Conservation (phyloP, 495 filamentous ascomycete species). For the Chlorociboria aeruginascens region DNA sequence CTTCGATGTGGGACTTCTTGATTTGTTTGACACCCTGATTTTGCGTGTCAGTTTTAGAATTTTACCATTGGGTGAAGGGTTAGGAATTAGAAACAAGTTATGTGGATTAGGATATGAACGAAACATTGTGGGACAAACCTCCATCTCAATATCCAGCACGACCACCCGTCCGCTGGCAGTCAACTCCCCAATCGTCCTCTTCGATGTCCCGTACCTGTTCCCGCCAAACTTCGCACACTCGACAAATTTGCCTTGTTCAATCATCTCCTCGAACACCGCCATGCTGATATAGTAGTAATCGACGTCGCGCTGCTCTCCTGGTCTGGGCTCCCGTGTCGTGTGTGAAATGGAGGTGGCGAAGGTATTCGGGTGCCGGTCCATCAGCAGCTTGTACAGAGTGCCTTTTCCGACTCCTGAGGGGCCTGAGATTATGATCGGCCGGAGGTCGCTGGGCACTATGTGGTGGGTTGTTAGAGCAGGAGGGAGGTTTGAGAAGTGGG, state of each 20-base stretch:
- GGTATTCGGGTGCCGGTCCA: conserved; percentile 50
- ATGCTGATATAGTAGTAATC: conserved; percentile 74
- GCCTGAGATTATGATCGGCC: conserved; percentile 77
- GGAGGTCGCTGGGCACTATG: conserved; percentile 22
- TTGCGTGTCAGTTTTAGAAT: not conserved
- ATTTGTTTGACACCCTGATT: conserved; percentile 83
- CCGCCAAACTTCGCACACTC: conserved; percentile 82
- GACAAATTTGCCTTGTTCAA: conserved; percentile 64
- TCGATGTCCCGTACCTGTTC: conserved; percentile 79
- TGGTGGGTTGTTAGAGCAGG: conserved; percentile 15
- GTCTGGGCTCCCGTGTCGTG: conserved; percentile 68
- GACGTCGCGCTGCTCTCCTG: conserved; percentile 61
- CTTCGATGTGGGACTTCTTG: conserved; percentile 58
- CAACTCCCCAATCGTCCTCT: conserved; percentile 63
- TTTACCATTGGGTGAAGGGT: no score
- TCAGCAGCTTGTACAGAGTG: conserved; percentile 67
- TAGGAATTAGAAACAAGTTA: no score
- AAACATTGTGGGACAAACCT: no score
- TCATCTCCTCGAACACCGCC: conserved; percentile 56
- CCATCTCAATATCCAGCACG: conserved; percentile 89
- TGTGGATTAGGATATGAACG: no score
- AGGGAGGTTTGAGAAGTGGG: not conserved
- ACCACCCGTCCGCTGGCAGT: conserved; percentile 53
- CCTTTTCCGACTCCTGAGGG: conserved; percentile 82
- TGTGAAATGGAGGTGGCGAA: conserved; percentile 81